These are phyloP conservation scores for Cladosporium austrohemisphaericum DNA, from an alignment of 2,329 filamentous ascomycete species.

Conservation along the genomic window DNA sequence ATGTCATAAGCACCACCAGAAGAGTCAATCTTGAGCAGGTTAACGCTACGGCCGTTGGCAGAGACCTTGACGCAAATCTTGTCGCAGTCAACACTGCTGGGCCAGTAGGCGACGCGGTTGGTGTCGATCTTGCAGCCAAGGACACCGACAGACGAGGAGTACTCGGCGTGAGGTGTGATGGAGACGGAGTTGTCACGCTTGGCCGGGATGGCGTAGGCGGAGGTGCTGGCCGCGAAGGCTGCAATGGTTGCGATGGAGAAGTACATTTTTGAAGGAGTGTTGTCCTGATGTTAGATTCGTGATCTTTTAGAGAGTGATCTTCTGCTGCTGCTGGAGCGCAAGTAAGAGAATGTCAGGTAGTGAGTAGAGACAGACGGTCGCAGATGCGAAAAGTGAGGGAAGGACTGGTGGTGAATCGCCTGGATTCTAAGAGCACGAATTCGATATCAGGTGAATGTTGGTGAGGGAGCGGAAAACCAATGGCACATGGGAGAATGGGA, in stretches of 20 bases:
- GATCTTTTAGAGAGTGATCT: constrained; percentile 10
- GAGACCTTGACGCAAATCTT: constrained; percentile 56
- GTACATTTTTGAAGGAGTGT: constrained; percentile 16
- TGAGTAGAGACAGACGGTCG: constrained; percentile 9
- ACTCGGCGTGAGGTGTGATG: constrained; percentile 55
- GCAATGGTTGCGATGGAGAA: constrained; percentile 18
- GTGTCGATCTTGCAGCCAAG: constrained; percentile 59
- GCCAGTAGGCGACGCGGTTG: constrained; percentile 61
- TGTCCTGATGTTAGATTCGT: constrained; percentile 2
- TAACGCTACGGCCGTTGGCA: constrained; percentile 47
- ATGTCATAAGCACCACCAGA: constrained; percentile 57
- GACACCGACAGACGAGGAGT: constrained; percentile 56
- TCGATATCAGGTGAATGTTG: background rate
- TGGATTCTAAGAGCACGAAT: constrained; percentile 13
- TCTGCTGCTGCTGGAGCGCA: constrained; percentile 8
- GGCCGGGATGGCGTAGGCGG: constrained; percentile 16
- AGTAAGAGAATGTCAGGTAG: constrained; percentile 5
- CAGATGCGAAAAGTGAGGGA: constrained; percentile 13
- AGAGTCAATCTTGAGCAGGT: constrained; percentile 57
- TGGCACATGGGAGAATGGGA: background rate
- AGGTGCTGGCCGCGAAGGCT: constrained; percentile 20
- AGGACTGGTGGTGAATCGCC: constrained; percentile 14
- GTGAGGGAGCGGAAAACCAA: background rate
- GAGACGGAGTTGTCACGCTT: constrained; percentile 18
- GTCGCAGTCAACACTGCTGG: constrained; percentile 50